Conservation (phyloP, 2,329 filamentous ascomycete species). For the Monilinia fructicola region DNA sequence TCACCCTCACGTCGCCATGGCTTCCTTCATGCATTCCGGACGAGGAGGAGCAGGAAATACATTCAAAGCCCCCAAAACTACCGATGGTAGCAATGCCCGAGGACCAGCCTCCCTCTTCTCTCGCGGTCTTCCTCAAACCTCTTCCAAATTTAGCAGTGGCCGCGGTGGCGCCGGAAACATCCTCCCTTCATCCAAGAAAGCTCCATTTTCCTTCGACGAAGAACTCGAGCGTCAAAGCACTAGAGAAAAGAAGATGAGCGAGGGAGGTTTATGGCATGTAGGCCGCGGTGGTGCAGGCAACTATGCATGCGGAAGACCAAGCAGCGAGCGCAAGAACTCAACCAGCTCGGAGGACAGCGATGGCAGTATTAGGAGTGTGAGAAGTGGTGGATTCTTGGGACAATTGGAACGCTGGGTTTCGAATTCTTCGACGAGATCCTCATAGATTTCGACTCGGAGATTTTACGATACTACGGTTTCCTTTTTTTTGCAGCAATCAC, state of each 20-base stretch:
- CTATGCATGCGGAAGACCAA: constrained; percentile 12
- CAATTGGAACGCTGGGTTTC: constrained; percentile 6
- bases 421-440: neutral
- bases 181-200: constrained; percentile 32
- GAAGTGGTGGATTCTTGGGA: constrained; percentile 14
- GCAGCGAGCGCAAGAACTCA: constrained; percentile 18
- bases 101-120: constrained; percentile 39
- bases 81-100: constrained; percentile 30
- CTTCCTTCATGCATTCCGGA: constrained; percentile 36
- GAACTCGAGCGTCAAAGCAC: constrained; percentile 38
- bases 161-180: constrained; percentile 41
- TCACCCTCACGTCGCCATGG: constrained; percentile 36
- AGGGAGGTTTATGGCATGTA: constrained; percentile 35
- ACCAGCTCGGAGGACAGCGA: neutral
- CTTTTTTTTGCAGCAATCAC: neutral
- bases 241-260: constrained; percentile 35
- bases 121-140: constrained; percentile 33
- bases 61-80: constrained; percentile 38
- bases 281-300: constrained; percentile 41
- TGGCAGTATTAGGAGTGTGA: constrained; percentile 10
- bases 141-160: constrained; percentile 36
- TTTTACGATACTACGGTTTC: neutral
- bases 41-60: constrained; percentile 41
- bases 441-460: neutral
- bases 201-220: constrained; percentile 41